Evolutionary conservation across 75 land plant species (phyloP).

Genomic region (Selaginella moellendorffii): DNA sequence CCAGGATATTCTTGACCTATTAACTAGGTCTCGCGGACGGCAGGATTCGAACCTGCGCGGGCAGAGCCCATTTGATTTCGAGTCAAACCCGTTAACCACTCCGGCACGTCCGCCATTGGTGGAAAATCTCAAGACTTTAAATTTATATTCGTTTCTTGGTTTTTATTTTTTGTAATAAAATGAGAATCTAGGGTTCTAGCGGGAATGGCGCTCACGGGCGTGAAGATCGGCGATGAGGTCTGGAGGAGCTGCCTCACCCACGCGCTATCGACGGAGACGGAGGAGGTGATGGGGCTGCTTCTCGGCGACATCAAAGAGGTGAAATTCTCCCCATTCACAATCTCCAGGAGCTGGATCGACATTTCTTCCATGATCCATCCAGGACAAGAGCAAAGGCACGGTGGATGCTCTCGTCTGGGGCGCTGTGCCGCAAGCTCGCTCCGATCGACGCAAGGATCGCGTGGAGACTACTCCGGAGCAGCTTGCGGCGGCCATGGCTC

Average conservation of each 20-base stretch:
- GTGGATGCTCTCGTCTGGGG: conserved; percentile 77
- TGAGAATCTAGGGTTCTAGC: background rate
- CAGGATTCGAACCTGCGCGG: conserved; percentile 28
- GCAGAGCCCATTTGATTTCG: conserved; percentile 25
- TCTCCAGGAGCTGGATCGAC: background rate
- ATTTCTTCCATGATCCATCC: conserved; percentile 5
- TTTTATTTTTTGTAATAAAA: too few relatives aligned
- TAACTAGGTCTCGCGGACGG: too few relatives aligned
- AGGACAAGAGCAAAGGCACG: conserved; percentile 45
- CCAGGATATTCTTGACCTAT: too few relatives aligned
- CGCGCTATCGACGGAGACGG: conserved; percentile 90
- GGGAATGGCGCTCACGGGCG: conserved; percentile 54
- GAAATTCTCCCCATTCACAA: background rate
- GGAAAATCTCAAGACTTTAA: too few relatives aligned
- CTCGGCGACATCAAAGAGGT: conserved; percentile 77
- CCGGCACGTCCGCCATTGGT: conserved; percentile 8
- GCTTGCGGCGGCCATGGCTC: conserved; percentile 83
- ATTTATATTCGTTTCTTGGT: too few relatives aligned
- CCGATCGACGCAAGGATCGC: conserved; percentile 83
- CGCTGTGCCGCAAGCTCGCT: conserved; percentile 80
- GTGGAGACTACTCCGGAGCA: conserved; percentile 97
- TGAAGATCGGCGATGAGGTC: conserved; percentile 85
- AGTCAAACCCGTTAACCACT: conserved; percentile 25
- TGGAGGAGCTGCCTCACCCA: conserved; percentile 88
- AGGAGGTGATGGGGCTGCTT: conserved; percentile 96